A percentile compares a stretch with the other conserved stretches of the same genome.
These are phyloP conservation scores for Trebouxia sp. DNA, from an alignment of 139 green algal genomes.

Conservation along the genomic window DNA sequence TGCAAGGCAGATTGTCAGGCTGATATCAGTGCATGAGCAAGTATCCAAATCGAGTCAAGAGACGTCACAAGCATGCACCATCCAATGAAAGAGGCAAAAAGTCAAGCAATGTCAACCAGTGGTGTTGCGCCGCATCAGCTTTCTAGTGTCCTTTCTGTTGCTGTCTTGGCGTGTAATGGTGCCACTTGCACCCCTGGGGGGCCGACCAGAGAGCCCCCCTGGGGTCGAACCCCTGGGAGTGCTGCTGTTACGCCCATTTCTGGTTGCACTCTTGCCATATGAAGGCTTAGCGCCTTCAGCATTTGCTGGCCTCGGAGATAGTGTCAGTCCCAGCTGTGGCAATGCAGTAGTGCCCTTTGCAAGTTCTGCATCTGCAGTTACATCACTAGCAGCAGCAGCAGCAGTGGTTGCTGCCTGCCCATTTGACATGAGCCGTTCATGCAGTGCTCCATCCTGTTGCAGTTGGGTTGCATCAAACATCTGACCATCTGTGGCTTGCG, in stretches of 20 bases:
- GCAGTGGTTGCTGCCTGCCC: background rate
- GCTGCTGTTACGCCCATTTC: background rate
- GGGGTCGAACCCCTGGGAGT: too few species aligned
- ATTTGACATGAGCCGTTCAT: too few species aligned
- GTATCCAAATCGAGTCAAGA: too few species aligned
- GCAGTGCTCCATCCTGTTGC: too few species aligned
- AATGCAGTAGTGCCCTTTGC: too few species aligned
- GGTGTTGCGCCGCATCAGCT: background rate
- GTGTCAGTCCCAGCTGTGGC: conserved; percentile 1
- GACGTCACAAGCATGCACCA: background rate
- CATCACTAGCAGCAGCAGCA: background rate
- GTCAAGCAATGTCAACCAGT: background rate
- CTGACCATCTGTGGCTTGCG: too few species aligned
- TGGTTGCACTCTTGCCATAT: background rate
- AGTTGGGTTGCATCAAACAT: too few species aligned
- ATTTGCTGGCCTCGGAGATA: background rate
- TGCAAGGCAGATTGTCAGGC: too few species aligned
- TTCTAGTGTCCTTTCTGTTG: background rate
- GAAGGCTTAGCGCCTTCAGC: background rate
- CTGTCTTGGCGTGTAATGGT: background rate
- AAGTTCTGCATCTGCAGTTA: background rate
- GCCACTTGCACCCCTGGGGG: background rate
- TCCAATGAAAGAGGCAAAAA: background rate
- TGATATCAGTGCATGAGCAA: too few species aligned
- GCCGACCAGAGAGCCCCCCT: too few species aligned